Percentiles rank a stretch among this genome's conserved stretches.
These are phyloP conservation scores for Pseudogymnoascus sp. DNA, from an alignment of 2,329 filamentous ascomycete genomes.

Conservation along the genomic window DNA sequence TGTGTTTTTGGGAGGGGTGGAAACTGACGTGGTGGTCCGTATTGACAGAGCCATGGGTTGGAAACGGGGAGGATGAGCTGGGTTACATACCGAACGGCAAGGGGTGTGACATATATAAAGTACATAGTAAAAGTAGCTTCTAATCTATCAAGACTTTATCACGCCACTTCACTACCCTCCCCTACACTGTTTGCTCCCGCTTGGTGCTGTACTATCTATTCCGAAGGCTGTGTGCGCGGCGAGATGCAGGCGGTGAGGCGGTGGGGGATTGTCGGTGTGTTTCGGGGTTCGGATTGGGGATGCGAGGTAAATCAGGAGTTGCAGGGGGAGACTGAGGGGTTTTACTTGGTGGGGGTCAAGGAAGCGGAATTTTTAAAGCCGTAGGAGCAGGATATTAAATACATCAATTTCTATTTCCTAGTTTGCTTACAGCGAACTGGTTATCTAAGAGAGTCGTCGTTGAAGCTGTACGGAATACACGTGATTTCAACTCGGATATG, in stretches of 20 bases:
- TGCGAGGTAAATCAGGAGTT: not conserved
- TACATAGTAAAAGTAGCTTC: not conserved
- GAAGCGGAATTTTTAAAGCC: not conserved
- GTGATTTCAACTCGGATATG: not conserved
- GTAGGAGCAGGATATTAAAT: not conserved
- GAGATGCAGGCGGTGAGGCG: not conserved
- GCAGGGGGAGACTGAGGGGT: not conserved
- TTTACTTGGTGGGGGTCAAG: not conserved
- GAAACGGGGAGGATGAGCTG: not conserved
- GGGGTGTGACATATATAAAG: not conserved
- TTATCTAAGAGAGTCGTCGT: not conserved
- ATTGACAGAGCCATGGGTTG: not conserved
- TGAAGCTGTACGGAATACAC: too few species aligned
- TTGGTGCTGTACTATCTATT: not conserved
- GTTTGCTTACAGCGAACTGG: not conserved
- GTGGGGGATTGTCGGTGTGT: not conserved
- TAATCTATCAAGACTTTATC: not conserved
- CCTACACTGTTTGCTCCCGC: not conserved
- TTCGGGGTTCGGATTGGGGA: not conserved
- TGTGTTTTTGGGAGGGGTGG: not conserved
- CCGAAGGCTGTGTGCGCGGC: not conserved
- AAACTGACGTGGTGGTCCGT: not conserved
- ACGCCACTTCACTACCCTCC: not conserved
- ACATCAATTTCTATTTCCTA: not conserved
- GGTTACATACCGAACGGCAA: constrained; percentile 2